phyloP scores from a whole-genome alignment of 1,284 basidiomycete genomes.

The Marasmius fiardii region DNA sequence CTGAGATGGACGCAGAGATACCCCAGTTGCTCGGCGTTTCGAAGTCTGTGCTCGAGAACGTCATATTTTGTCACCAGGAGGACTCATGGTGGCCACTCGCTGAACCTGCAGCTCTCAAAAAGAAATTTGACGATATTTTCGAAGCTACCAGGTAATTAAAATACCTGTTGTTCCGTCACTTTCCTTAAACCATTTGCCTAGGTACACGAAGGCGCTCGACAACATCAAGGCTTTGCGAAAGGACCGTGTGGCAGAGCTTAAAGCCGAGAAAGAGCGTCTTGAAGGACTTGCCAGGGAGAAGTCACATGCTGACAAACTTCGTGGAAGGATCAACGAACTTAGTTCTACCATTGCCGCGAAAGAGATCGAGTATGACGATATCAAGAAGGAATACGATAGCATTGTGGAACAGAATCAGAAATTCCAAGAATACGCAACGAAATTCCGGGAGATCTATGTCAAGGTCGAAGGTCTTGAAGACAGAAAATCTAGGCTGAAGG shows the following conservation, averaged over 20 bases:
- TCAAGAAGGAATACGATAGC: constrained; percentile 63
- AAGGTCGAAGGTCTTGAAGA: constrained; percentile 69
- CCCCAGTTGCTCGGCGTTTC: constrained; percentile 93
- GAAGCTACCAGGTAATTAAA: constrained; percentile 84
- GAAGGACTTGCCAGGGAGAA: constrained; percentile 83
- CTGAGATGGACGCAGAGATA: constrained; percentile 95
- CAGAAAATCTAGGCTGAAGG: constrained; percentile 52
- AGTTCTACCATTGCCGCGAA: constrained; percentile 65
- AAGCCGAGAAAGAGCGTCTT: constrained; percentile 89
- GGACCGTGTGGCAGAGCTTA: constrained; percentile 87
- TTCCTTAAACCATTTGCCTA: constrained; percentile 25
- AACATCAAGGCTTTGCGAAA: constrained; percentile 89
- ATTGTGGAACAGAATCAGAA: constrained; percentile 75
- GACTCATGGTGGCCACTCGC: constrained; percentile 98
- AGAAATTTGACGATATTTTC: constrained; percentile 99
- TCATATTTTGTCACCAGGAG: constrained; percentile 99
- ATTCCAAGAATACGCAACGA: constrained; percentile 81
- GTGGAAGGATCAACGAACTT: constrained; percentile 63
- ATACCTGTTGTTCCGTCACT: neutral
- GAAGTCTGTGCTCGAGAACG: constrained; percentile 95
- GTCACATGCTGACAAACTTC: constrained; percentile 81
- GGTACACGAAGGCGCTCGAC: constrained; percentile 96
- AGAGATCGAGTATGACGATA: constrained; percentile 72
- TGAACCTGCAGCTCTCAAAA: constrained; percentile 90
- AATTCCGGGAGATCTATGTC: constrained; percentile 83